A percentile compares a stretch with the other conserved stretches of the same genome.
phyloP scores from a whole-genome alignment of 2,329 filamentous ascomycete genomes.

The Basipetospora chlamydospora region DNA sequence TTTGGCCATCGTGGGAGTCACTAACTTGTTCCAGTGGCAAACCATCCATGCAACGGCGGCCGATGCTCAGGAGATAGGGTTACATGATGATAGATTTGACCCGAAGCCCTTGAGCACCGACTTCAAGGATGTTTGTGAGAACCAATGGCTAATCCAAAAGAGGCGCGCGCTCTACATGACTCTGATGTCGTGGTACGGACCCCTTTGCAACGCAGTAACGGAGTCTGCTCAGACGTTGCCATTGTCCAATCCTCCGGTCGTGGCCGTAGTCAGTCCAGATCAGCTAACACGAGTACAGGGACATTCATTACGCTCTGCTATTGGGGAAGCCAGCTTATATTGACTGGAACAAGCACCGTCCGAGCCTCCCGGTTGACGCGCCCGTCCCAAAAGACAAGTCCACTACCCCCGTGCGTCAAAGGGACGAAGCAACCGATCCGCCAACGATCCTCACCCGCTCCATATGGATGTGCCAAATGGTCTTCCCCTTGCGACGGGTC shows the following conservation, averaged over 20 bases:
- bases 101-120: conserved; percentile 30
- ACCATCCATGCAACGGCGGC: conserved; percentile 40
- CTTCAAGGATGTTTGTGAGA: conserved; percentile 35
- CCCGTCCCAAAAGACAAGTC: conserved; percentile 30
- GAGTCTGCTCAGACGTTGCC: no score
- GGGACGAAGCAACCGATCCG: conserved; percentile 31
- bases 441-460: conserved; percentile 41
- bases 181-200: conserved; percentile 23
- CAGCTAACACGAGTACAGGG: conserved; percentile 23
- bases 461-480: conserved; percentile 36
- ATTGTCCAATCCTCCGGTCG: no score
- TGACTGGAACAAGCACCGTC: conserved; percentile 30
- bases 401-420: conserved; percentile 30
- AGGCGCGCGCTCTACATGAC: conserved; percentile 41
- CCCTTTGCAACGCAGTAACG: background rate
- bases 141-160: conserved; percentile 43
- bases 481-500: no score
- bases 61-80: conserved; percentile 47
- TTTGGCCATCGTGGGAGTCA: background rate
- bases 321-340: conserved; percentile 42
- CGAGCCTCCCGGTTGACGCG: conserved; percentile 38
- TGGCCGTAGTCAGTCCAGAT: no score
- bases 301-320: conserved; percentile 36
- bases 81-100: conserved; percentile 39
- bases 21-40: conserved; percentile 29